Base-by-base conservation (phyloP, 352 stramenopile genomes). In the Elongisporangium undulatum region DNA sequence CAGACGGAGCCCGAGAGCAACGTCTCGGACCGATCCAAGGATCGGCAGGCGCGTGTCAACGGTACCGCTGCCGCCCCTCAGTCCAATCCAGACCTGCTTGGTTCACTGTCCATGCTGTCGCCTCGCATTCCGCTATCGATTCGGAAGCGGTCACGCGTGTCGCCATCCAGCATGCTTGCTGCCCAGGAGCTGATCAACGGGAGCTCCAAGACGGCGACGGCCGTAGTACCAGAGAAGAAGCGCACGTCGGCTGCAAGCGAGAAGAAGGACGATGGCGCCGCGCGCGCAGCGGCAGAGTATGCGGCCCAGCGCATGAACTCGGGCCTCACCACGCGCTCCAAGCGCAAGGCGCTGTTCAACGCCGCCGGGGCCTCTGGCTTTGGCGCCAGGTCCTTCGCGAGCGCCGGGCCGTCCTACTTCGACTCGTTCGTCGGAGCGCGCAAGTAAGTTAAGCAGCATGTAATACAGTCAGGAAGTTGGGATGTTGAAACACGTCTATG, bases 351-450 rank as follows among this genome's bases (percentile, higher is more conserved):
- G 8, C 68, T 73, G 29, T 66, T 64, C 20, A 77, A 80, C 53
- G 59, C 34, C 5, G 12, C 34, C 34, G 34, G 34, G 2, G 34
- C 34, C 12, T 45, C 34, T 45, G 34, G 34, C 34, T 45, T 45
- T 45, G 34, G 34, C 2, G 34, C 34, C 34, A 45, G 12, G 34
- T 45, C 34, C 10, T 17, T 45, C 34, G 34, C 34, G 34, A 45
- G 34, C 34, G 34, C 34, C 12, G 34, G 34, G 34, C 34, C 61
- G 20, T 78, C 72, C 7, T 81, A 78, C 51, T 92, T 92, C 53
- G 82, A 92, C 50, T 75, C 75, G n/a, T 92, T 92, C 68, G 78
- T 90, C 10, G 34, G 34, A 45, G 34, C 34, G 10, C 34, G 34
- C 34, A 45, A 45, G 34, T 45, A 45, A 45, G 34, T 45, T 45